Evolutionary conservation across 2,329 filamentous ascomycete species (phyloP), one percentile per base, ranked within the genome.

Genomic region (Colletotrichum shisoi): DNA sequence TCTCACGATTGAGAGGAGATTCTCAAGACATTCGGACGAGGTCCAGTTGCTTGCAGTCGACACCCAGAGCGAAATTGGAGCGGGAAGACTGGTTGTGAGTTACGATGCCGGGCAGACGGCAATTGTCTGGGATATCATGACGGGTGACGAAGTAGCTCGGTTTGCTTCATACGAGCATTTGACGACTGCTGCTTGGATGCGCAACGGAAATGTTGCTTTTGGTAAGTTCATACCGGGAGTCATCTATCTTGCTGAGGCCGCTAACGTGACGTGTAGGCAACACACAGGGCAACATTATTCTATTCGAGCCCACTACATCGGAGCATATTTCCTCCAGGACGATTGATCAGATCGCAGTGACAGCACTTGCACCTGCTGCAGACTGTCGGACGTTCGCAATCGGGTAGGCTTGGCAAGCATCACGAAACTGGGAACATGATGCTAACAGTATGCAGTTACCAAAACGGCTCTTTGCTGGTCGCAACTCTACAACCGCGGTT

Each of bases 321-420:
- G 95, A 99, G 76, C 93, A 98, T 76, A 89, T 96, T 52, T 97
- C 93, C 4, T 88, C 92, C 39, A 87, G 93, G 74, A 99, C 95
- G 1, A 92, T 98, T 70, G 85, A 89, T 67, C 96, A 96, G 76
- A 95, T 98, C 73, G 91, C 94, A 37, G 92, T 99, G 58, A 97
- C 94, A n/a, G 90, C 95, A 62, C 80, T 99, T 70, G 94, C 95
- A 51, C 95, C 95, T 27, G 90, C 92, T 31, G 84, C 90, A 17
- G 95, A 99, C 77, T 97, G 93, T 79, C 88, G 92, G 72, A 97
- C 94, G 11, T 98, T 97, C 83, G 94, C 95, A 6, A 95, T 99
- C 78, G 95, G 95, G 92, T 96, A 84, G 74, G 85, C 69, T 37
- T 62, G 34, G 51, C 27, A 54, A n/a, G 19, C 8, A 19, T 2